Conservation (phyloP, 805 yeast genomes). For the Candida cerambycidarum region DNA sequence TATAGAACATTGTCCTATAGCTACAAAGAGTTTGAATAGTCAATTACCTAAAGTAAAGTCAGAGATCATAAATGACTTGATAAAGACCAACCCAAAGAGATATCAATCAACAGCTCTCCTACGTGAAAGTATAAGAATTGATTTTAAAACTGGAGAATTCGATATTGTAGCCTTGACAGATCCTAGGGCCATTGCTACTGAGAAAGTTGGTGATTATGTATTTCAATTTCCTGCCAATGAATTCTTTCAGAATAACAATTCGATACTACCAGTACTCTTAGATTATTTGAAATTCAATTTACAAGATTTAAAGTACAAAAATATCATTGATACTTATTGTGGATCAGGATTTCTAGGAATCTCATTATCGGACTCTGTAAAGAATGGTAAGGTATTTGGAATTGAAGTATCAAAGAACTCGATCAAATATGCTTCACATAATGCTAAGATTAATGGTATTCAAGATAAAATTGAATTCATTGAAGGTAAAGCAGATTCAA, state of each 20-base stretch:
- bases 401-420: slow-evolving; percentile 37
- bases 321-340: slow-evolving; percentile 45
- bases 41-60: slow-evolving; percentile 19
- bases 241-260: slow-evolving; percentile 41
- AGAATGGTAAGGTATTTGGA: slow-evolving; percentile 39
- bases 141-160: slow-evolving; percentile 31
- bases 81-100: background rate
- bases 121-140: slow-evolving; percentile 33
- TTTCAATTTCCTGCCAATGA: slow-evolving; percentile 41
- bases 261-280: slow-evolving; percentile 35
- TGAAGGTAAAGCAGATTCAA: slow-evolving; percentile 36
- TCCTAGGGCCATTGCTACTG: slow-evolving; percentile 31
- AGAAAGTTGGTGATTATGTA: slow-evolving; percentile 31
- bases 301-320: slow-evolving; percentile 15
- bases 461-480: slow-evolving; percentile 32
- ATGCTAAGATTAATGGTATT: slow-evolving; percentile 38
- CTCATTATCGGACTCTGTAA: slow-evolving; percentile 26
- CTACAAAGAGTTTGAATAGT: slow-evolving; percentile 30
- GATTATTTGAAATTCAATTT: slow-evolving; percentile 29
- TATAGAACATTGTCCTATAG: slow-evolving; percentile 37
- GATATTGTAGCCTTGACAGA: slow-evolving; percentile 25
- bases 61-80: slow-evolving; percentile 10
- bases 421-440: slow-evolving; percentile 36
- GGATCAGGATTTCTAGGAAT: slow-evolving; percentile 49
- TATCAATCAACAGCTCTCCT: slow-evolving; percentile 21